A percentile compares a stretch with the other conserved stretches of the same genome.
phyloP scores from a whole-genome alignment of 805 yeast genomes.

The Wickerhamiella alocasiicola region DNA sequence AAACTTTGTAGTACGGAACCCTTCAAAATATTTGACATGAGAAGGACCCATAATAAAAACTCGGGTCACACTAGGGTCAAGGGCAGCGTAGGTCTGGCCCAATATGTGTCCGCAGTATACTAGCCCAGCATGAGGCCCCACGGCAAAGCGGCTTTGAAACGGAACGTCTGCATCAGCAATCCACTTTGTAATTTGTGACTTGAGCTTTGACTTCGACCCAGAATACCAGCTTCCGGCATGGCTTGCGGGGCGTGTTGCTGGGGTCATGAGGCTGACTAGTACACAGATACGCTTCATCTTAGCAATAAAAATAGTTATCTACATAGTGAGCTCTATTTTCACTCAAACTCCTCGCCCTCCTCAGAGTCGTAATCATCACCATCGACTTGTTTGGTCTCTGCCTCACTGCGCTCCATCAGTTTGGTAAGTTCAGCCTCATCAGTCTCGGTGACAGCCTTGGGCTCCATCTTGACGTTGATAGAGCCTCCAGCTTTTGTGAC shows the following conservation, averaged over 20 bases:
- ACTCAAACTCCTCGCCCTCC: conserved; percentile 17
- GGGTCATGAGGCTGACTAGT: background rate
- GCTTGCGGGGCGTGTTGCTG: conserved; percentile 44
- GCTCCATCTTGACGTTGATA: conserved; percentile 91
- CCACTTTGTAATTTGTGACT: conserved; percentile 39
- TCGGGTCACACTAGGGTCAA: conserved; percentile 49
- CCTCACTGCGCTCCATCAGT: conserved; percentile 82
- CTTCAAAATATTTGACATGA: conserved; percentile 71
- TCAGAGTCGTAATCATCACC: conserved; percentile 58
- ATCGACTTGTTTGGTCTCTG: conserved; percentile 73
- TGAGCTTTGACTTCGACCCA: conserved; percentile 33
- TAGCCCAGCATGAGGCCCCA: conserved; percentile 86
- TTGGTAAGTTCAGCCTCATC: conserved; percentile 98
- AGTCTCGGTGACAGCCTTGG: conserved; percentile 96
- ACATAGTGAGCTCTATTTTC: background rate
- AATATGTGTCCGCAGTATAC: conserved; percentile 66
- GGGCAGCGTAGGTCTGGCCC: conserved; percentile 60
- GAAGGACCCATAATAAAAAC: conserved; percentile 86
- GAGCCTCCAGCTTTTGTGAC: conserved; percentile 70
- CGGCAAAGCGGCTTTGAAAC: conserved; percentile 30
- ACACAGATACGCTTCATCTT: background rate
- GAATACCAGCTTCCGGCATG: conserved; percentile 92
- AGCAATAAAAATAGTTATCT: background rate
- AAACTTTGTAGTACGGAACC: conserved; percentile 43
- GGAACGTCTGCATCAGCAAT: conserved; percentile 29